phyloP scores from a whole-genome alignment of 805 yeast genomes.

The Candida koratica region DNA sequence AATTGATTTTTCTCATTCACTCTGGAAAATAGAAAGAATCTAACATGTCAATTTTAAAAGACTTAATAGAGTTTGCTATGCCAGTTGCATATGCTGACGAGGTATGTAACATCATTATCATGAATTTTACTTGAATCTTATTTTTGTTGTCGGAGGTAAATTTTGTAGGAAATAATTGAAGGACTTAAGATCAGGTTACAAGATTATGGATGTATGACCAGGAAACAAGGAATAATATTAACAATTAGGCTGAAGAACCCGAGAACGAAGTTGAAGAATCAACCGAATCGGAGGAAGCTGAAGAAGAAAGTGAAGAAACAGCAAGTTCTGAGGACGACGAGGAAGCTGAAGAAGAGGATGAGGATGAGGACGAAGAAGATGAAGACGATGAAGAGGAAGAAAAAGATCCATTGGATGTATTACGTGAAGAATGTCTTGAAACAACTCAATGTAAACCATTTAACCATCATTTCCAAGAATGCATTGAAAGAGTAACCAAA shows the following conservation, averaged over 20 bases:
- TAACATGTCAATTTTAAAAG: conserved; percentile 53
- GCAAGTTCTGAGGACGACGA: conserved; percentile 33
- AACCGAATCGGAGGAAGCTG: conserved; percentile 5
- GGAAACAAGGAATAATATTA: too few species aligned
- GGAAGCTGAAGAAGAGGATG: conserved; percentile 44
- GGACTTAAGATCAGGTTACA: too few species aligned
- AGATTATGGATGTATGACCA: too few species aligned
- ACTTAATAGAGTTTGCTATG: conserved; percentile 71
- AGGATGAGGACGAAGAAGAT: conserved; percentile 55
- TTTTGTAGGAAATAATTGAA: too few species aligned
- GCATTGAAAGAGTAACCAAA: conserved; percentile 90
- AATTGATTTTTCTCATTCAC: conserved; percentile 24
- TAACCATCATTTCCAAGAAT: conserved; percentile 88
- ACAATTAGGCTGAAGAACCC: conserved; percentile 20
- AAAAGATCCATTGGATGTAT: conserved; percentile 41
- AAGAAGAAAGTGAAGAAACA: conserved; percentile 29
- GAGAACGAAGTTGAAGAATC: conserved; percentile 17
- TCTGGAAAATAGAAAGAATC: conserved; percentile 1
- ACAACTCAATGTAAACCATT: conserved; percentile 64
- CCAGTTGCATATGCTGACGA: conserved; percentile 88
- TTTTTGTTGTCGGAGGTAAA: too few species aligned
- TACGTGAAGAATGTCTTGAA: conserved; percentile 59
- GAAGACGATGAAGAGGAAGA: conserved; percentile 68
- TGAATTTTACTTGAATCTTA: too few species aligned
- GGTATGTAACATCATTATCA: conserved; percentile 30